Evolutionary conservation across 768 basidiomycete species (phyloP).

Genomic region (Rhodotorula sphaerocarpa): DNA sequence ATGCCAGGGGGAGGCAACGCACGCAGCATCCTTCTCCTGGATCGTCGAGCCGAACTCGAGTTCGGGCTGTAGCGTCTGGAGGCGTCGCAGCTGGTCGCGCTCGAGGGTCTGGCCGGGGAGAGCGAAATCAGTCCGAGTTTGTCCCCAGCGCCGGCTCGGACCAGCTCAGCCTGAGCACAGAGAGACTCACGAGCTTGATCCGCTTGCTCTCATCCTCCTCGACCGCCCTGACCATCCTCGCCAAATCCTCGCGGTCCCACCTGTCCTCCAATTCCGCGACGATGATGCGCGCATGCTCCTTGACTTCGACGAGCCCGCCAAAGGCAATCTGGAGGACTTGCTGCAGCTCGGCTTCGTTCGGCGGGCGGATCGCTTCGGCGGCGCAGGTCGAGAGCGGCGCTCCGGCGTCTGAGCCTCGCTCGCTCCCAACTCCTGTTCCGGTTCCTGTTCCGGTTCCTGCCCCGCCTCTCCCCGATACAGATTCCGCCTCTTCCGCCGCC

Average conservation of each 20-base stretch:
- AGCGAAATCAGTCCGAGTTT: not conserved
- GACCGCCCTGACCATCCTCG: slow-evolving; percentile 1
- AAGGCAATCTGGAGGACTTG: slow-evolving; percentile 25
- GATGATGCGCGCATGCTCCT: slow-evolving; percentile 5
- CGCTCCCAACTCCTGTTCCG: too few species aligned
- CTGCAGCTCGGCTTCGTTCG: slow-evolving; percentile 14
- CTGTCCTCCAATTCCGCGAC: not conserved
- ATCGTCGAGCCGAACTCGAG: slow-evolving; percentile 3
- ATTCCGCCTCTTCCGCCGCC: too few species aligned
- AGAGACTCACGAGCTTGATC: slow-evolving; percentile 10
- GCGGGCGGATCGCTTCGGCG: slow-evolving; percentile 8
- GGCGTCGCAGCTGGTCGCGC: slow-evolving; percentile 22
- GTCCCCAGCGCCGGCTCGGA: too few species aligned
- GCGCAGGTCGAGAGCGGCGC: slow-evolving; percentile 6
- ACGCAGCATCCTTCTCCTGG: slow-evolving; percentile 15
- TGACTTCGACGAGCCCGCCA: slow-evolving; percentile 22
- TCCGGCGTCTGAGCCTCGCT: not conserved
- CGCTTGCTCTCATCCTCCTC: slow-evolving; percentile 23
- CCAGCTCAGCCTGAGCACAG: too few species aligned
- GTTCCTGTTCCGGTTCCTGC: too few species aligned
- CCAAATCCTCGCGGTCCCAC: not conserved
- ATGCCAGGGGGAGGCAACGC: not conserved
- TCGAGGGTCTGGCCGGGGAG: slow-evolving; percentile 18
- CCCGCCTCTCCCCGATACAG: too few species aligned
- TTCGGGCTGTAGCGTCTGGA: slow-evolving; percentile 3